Evolutionary conservation across 306 rosid genomes (phyloP).

Genomic region (Medicago ruthenica): DNA sequence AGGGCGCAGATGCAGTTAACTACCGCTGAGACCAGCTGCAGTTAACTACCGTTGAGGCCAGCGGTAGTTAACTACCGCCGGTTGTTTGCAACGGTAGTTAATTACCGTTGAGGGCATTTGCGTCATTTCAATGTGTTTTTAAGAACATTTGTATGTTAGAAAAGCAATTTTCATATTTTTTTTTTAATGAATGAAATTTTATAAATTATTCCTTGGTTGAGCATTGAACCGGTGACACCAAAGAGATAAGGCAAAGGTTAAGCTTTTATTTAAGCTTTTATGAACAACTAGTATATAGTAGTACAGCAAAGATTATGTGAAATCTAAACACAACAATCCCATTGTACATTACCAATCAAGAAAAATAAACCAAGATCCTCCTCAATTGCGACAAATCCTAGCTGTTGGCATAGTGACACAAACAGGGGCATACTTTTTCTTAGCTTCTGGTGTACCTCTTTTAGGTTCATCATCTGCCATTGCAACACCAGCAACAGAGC

Average conservation of each 20-base stretch:
- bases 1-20: no score
- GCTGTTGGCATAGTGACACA: slow-evolving; percentile 67
- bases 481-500: slow-evolving; percentile 45
- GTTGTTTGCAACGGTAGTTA: no score
- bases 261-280: slow-evolving; percentile 9
- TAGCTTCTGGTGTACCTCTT: slow-evolving; percentile 56
- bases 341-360: slow-evolving; percentile 13
- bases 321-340: slow-evolving; percentile 18
- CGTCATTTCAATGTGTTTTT: no score
- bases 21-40: no score
- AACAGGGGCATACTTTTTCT: slow-evolving; percentile 53
- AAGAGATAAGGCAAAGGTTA: slow-evolving; percentile 21
- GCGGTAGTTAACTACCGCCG: no score
- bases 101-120: no score
- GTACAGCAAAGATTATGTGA: no score
- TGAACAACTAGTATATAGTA: no score
- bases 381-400: slow-evolving; percentile 52
- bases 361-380: background rate
- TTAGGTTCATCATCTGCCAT: no score
- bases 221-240: background rate
- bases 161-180: no score
- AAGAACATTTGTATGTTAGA: no score
- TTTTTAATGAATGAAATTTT: background rate
- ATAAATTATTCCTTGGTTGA: background rate
- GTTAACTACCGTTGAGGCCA: no score